Evolutionary conservation across 192 early-diverging fungal genomes (phyloP).

Genomic region (Umbelopsis ramanniana): DNA sequence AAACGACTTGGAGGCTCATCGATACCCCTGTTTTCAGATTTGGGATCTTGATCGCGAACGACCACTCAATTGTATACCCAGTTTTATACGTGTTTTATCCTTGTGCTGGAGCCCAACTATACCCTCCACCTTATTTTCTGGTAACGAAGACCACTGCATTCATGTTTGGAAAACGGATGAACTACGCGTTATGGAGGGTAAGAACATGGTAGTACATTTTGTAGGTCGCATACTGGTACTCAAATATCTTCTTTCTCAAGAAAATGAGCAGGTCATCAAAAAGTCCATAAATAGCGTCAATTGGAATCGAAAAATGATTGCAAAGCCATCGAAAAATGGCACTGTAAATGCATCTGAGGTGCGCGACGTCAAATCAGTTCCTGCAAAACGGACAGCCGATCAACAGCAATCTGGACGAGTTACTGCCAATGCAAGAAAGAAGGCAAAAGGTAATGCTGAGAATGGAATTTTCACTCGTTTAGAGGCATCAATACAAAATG

Average conservation of each 20-base stretch:
- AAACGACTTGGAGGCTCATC: background rate
- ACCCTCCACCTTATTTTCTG: background rate
- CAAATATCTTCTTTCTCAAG: background rate
- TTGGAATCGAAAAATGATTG: constrained; percentile 1
- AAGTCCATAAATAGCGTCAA: background rate
- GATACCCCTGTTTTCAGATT: background rate
- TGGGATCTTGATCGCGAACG: background rate
- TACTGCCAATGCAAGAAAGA: background rate
- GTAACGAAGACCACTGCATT: constrained; percentile 2
- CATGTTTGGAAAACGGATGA: background rate
- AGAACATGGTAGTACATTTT: background rate
- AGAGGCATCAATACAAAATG: background rate
- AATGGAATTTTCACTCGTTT: background rate
- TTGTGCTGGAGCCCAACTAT: constrained; percentile 14
- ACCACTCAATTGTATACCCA: background rate
- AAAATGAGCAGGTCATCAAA: background rate
- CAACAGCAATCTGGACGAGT: background rate
- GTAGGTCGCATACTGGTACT: background rate
- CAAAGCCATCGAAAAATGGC: background rate
- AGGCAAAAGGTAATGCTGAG: background rate
- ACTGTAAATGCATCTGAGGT: background rate
- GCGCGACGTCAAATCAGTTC: background rate
- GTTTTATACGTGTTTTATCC: background rate
- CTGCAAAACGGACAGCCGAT: background rate
- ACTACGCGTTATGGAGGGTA: background rate